Evolutionary conservation across 1,284 basidiomycete genomes (phyloP).

Genomic region (Sparassis latifolia): DNA sequence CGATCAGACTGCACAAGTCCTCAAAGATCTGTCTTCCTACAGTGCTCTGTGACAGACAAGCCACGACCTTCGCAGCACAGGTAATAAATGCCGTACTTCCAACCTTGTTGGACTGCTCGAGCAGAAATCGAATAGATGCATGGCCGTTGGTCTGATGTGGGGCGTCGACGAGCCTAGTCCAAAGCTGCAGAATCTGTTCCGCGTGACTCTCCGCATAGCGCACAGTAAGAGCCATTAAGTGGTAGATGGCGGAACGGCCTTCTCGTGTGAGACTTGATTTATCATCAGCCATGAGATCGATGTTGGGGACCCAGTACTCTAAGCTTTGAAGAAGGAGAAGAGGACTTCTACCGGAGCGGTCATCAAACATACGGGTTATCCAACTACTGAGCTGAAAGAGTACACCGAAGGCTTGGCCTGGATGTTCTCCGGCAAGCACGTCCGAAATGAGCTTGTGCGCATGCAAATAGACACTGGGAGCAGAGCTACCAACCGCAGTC

Average conservation of each 20-base stretch:
- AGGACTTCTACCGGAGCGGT: constrained; percentile 36
- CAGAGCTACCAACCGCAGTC: constrained; percentile 67
- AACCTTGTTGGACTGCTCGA: constrained; percentile 85
- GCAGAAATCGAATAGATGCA: constrained; percentile 76
- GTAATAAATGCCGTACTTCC: constrained; percentile 74
- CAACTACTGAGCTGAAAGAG: constrained; percentile 72
- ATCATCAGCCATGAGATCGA: constrained; percentile 63
- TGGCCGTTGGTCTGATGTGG: constrained; percentile 72
- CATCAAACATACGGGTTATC: constrained; percentile 63
- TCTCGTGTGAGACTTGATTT: constrained; percentile 49
- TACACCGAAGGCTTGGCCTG: constrained; percentile 61
- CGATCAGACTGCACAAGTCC: constrained; percentile 80
- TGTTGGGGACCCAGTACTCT: constrained; percentile 75
- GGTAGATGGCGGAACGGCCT: constrained; percentile 69
- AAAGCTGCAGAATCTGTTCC: constrained; percentile 80
- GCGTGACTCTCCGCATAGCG: constrained; percentile 73
- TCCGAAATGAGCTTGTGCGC: constrained; percentile 77
- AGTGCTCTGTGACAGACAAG: constrained; percentile 77
- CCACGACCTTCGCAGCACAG: constrained; percentile 79
- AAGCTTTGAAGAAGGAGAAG: constrained; percentile 66
- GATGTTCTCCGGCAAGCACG: constrained; percentile 77
- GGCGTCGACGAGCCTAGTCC: constrained; percentile 69
- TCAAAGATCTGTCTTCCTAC: constrained; percentile 74
- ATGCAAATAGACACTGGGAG: constrained; percentile 75
- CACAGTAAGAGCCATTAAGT: constrained; percentile 81